Percentiles rank a stretch among this genome's conserved stretches.
Evolutionary conservation across 2,329 filamentous ascomycete genomes (phyloP).

Genomic region (Colletotrichum costaricense): DNA sequence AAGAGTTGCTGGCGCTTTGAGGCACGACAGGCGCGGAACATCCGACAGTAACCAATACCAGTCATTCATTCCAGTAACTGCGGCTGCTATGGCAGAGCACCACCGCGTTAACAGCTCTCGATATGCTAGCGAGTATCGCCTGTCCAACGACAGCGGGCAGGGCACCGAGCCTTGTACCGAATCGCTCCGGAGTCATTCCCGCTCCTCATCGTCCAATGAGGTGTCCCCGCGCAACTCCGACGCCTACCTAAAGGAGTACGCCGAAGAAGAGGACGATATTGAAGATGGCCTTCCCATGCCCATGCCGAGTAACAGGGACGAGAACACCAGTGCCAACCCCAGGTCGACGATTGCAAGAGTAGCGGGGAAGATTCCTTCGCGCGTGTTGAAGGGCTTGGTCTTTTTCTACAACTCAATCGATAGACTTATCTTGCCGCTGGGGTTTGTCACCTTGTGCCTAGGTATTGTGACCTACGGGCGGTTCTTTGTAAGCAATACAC

Average conservation of each 20-base stretch:
- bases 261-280: slow-evolving; percentile 58
- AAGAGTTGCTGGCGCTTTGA: slow-evolving; percentile 59
- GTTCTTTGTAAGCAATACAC: slow-evolving; percentile 76
- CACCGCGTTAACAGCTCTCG: slow-evolving; percentile 47
- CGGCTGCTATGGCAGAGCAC: slow-evolving; percentile 64
- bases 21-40: not conserved
- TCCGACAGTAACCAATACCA: slow-evolving; percentile 57
- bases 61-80: slow-evolving; percentile 72
- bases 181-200: slow-evolving; percentile 73
- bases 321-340: slow-evolving; percentile 39
- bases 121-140: slow-evolving; percentile 55
- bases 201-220: slow-evolving; percentile 68
- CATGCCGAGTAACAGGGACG: slow-evolving; percentile 52
- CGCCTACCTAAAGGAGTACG: slow-evolving; percentile 55
- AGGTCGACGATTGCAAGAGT: slow-evolving; percentile 64
- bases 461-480: slow-evolving; percentile 84
- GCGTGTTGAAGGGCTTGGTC: slow-evolving; percentile 67
- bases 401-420: slow-evolving; percentile 77
- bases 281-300: slow-evolving; percentile 52
- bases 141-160: slow-evolving; percentile 79
- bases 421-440: slow-evolving; percentile 80
- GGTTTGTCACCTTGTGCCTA: slow-evolving; percentile 77
- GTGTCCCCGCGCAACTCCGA: slow-evolving; percentile 40
- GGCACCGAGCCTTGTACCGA: slow-evolving; percentile 77
- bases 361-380: slow-evolving; percentile 64